These are phyloP conservation scores for Xylariaceae sp. DNA, from an alignment of 2,329 filamentous ascomycete genomes.

Conservation along the genomic window DNA sequence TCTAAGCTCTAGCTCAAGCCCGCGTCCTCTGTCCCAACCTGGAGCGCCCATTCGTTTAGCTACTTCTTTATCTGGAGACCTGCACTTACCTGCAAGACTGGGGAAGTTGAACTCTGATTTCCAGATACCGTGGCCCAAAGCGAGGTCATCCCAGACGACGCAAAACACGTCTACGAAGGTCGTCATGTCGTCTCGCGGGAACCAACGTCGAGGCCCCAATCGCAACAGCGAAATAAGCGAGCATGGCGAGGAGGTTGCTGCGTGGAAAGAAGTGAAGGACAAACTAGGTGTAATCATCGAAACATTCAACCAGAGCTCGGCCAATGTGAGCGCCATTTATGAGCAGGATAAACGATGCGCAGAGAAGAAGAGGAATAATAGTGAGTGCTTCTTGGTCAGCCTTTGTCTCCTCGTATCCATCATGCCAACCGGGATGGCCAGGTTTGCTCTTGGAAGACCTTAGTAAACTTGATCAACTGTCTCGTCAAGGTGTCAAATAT, in stretches of 20 bases:
- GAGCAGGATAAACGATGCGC: constrained; percentile 48
- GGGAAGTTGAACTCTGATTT: too few relatives aligned
- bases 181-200: constrained; percentile 40
- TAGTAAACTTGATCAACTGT: constrained; percentile 42
- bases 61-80: too few relatives aligned
- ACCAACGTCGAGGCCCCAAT: constrained; percentile 41
- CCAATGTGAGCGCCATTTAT: constrained; percentile 45
- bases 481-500: constrained; percentile 42
- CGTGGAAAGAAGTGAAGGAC: constrained; percentile 50
- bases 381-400: constrained; percentile 35
- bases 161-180: neutral
- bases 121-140: too few relatives aligned
- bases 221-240: constrained; percentile 47
- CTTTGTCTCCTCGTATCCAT: constrained; percentile 28
- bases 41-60: neutral
- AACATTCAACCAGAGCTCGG: constrained; percentile 48
- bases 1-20: neutral
- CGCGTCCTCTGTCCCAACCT: neutral
- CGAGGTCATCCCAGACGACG: too few relatives aligned
- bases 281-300: constrained; percentile 45
- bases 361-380: constrained; percentile 43
- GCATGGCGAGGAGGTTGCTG: constrained; percentile 50
- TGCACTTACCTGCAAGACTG: too few relatives aligned
- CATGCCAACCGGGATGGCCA: constrained; percentile 38
- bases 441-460: constrained; percentile 39